Evolutionary conservation across 139 green algal genomes (phyloP), one percentile per base, ranked within the genome.

Genomic region (Asterochloris sp.): DNA sequence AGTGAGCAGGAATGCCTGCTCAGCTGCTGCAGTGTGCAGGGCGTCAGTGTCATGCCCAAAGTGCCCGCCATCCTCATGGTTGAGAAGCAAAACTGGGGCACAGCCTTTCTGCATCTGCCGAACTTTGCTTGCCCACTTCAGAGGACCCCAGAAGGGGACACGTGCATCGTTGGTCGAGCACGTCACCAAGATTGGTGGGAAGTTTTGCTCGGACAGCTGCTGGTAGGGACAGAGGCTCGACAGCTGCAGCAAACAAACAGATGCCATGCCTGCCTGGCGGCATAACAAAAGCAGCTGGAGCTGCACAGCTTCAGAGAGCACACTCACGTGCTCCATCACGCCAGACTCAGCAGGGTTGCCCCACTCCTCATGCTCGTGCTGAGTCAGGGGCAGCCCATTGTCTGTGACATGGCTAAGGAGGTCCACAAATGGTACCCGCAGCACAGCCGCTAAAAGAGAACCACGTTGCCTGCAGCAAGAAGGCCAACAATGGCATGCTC

Each of bases 321-420:
- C 27, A 10, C 38, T 17, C 16, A 83, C 83, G 69, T 74, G 47
- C 21, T 24, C 15, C 60, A 80, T 10, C 8, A 73, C 77, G 47
- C 47, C 74, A 78, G 74, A n/a, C n/a, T 85, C 81, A 9, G 76
- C 19, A 17, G 86, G 83, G 64, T 93, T 66, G 4, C 92, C 90
- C 92, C 92, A 95, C 79, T 95, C 92, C 24, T 90, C 89, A 26
- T 82, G 85, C 83, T 95, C 92, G 78, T 93, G 90, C 62, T 82
- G 83, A n/a, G 88, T 93, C 12, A 94, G 86, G 8, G 83, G 85
- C 13, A 88, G 84, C 10, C 69, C 47, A 16, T 68, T 60, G 74
- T 91, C 83, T 10, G 63, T 78, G 85, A 91, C 90, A 9, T 84
- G 85, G 14, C 67, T 80, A 47, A 90, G 62, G 26, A 92, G 61